Conservation (phyloP, 345 rosid genomes). For the Eucalyptus pumila region DNA sequence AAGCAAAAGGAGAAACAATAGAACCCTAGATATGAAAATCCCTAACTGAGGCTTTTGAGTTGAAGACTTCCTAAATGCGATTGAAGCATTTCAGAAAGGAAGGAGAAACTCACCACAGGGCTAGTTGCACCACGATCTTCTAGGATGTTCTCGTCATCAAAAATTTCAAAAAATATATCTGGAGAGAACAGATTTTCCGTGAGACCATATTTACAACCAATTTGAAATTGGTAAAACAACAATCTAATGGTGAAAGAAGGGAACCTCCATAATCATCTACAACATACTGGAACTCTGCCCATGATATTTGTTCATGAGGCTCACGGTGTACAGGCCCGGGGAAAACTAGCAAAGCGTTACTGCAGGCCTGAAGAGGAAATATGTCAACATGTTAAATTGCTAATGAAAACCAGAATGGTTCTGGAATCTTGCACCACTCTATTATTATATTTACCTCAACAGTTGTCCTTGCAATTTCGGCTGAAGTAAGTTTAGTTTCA, state of each 20-base stretch:
- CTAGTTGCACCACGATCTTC: slow-evolving; percentile 80
- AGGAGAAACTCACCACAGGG: slow-evolving; percentile 69
- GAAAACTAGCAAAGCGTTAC: slow-evolving; percentile 66
- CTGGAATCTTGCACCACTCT: background rate
- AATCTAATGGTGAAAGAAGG: background rate
- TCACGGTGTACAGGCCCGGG: slow-evolving; percentile 79
- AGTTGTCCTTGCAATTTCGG: slow-evolving; percentile 83
- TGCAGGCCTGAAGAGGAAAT: slow-evolving; percentile 46
- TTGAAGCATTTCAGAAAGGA: slow-evolving; percentile 1
- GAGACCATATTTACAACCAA: background rate
- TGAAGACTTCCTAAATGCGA: background rate
- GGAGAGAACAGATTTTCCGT: background rate
- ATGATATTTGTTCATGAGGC: slow-evolving; percentile 74
- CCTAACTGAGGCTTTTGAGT: background rate
- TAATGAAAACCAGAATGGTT: background rate
- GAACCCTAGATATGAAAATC: background rate
- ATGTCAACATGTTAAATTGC: background rate
- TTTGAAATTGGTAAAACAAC: background rate
- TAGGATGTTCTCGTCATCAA: slow-evolving; percentile 62
- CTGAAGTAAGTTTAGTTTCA: slow-evolving; percentile 54
- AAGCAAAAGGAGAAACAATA: background rate
- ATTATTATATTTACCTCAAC: slow-evolving; percentile 43
- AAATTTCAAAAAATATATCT: slow-evolving; percentile 86
- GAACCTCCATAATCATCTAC: slow-evolving; percentile 93
- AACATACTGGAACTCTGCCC: slow-evolving; percentile 78